Percentiles rank a stretch among this genome's conserved stretches.
These are phyloP conservation scores for Metschnikowia sp. DNA, from an alignment of 805 yeast species.

Conservation along the genomic window DNA sequence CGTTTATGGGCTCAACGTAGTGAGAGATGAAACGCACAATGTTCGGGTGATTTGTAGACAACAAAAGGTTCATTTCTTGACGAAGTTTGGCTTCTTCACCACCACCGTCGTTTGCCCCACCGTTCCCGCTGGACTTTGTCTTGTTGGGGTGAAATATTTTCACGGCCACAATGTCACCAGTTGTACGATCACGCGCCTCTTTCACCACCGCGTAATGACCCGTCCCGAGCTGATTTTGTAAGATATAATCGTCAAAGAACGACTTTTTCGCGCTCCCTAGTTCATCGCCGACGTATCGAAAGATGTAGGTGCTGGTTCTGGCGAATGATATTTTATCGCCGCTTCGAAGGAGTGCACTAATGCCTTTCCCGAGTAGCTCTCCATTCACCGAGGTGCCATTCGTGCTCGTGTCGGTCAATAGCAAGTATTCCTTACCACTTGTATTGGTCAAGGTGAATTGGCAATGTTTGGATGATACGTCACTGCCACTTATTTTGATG, in stretches of 20 bases:
- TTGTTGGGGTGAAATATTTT: constrained; percentile 65
- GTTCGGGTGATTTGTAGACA: constrained; percentile 65
- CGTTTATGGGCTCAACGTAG: constrained; percentile 51
- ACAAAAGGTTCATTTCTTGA: constrained; percentile 65
- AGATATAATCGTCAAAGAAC: constrained; percentile 54
- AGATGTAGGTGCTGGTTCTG: constrained; percentile 44
- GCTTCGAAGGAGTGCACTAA: constrained; percentile 48
- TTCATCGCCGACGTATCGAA: constrained; percentile 39
- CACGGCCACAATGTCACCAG: constrained; percentile 66
- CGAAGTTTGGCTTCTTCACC: constrained; percentile 40
- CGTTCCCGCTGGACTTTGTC: constrained; percentile 12
- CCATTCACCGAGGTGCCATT: constrained; percentile 71
- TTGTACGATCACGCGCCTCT: constrained; percentile 55
- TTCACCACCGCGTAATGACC: constrained; percentile 84
- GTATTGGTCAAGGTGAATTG: constrained; percentile 41
- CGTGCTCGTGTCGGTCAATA: constrained; percentile 54
- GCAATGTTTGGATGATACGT: constrained; percentile 67
- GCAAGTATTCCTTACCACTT: constrained; percentile 35
- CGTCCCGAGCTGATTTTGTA: constrained; percentile 62
- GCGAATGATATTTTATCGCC: constrained; percentile 67
- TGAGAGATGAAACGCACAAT: constrained; percentile 63
- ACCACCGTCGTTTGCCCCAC: constrained; percentile 10
- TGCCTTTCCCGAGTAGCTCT: constrained; percentile 46
- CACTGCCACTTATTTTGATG: constrained; percentile 48
- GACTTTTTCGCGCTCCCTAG: constrained; percentile 27